Percentiles rank a stretch among this genome's conserved stretches.
Conservation (phyloP, 305 asterid genomes). For the Fraxinus nigra region DNA sequence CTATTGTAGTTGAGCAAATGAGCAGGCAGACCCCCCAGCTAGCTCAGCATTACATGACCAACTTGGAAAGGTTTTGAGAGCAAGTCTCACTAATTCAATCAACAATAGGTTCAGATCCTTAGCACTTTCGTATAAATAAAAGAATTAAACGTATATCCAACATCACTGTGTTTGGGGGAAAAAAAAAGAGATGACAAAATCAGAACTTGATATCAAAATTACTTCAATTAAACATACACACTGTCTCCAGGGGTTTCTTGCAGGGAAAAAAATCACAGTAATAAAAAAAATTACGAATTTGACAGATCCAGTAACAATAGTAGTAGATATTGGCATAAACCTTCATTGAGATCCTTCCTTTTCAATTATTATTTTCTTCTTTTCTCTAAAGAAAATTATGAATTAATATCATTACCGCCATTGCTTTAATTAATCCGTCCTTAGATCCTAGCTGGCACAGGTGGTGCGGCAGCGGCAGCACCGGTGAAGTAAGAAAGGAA, state of each 20-base stretch:
- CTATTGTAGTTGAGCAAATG: not conserved
- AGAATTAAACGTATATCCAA: not conserved
- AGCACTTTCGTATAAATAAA: not conserved
- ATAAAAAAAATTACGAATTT: not conserved
- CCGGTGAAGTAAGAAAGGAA: constrained; percentile 67
- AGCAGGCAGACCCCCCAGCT: not conserved
- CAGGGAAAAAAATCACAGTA: not conserved
- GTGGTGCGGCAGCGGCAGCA: constrained; percentile 40
- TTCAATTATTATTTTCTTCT: not conserved
- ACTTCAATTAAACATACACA: not conserved
- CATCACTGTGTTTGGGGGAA: not conserved
- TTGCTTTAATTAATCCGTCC: not conserved
- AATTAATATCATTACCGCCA: not conserved
- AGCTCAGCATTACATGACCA: not conserved
- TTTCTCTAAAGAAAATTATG: not conserved
- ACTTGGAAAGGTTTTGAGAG: not conserved
- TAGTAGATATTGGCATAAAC: not conserved
- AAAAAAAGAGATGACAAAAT: not conserved
- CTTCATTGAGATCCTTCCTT: not conserved
- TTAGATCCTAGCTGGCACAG: constrained; percentile 59
- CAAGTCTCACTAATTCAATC: not conserved
- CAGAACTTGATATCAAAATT: not conserved
- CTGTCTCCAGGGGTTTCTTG: not conserved
- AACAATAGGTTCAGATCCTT: not conserved
- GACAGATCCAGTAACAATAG: not conserved